These are phyloP conservation scores for Penicillium sp. DNA, from an alignment of 2,329 filamentous ascomycete species.

Conservation along the genomic window DNA sequence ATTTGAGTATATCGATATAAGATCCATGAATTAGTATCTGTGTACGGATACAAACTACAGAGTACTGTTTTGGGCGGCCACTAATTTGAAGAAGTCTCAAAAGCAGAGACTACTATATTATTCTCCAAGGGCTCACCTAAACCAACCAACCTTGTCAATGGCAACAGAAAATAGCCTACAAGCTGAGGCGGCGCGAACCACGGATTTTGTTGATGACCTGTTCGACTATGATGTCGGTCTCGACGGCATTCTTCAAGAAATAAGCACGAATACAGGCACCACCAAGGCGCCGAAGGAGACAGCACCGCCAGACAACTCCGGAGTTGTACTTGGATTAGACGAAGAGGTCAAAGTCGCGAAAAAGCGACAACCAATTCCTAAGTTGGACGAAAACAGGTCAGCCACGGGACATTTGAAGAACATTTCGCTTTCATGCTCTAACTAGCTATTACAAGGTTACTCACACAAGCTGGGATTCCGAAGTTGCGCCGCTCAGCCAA, in stretches of 20 bases:
- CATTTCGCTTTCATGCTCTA: not conserved
- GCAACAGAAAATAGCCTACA: constrained; percentile 19
- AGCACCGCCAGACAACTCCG: constrained; percentile 49
- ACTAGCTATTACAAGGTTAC: constrained; percentile 60
- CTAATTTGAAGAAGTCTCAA: not conserved
- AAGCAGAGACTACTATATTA: not conserved
- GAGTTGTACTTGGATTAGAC: constrained; percentile 74
- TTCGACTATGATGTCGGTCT: constrained; percentile 75
- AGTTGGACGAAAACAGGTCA: constrained; percentile 81
- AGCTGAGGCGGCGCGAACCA: constrained; percentile 26
- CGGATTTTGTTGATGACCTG: constrained; percentile 67
- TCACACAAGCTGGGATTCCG: constrained; percentile 82
- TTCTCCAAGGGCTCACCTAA: not conserved
- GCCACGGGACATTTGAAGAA: constrained; percentile 5
- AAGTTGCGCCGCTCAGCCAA: constrained; percentile 75
- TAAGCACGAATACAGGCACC: constrained; percentile 30
- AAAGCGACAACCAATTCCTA: constrained; percentile 76
- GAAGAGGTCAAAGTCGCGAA: constrained; percentile 83
- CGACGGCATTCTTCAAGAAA: constrained; percentile 54
- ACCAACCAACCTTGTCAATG: constrained; percentile 9
- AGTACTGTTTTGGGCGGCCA: too few species aligned
- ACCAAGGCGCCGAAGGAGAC: constrained; percentile 27
- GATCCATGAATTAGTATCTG: too few species aligned
- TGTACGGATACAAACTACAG: too few species aligned
- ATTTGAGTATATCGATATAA: not conserved